A percentile compares a stretch with the other conserved stretches of the same genome.
phyloP scores from a whole-genome alignment of 305 asterid genomes.

The Solanum hybrid region DNA sequence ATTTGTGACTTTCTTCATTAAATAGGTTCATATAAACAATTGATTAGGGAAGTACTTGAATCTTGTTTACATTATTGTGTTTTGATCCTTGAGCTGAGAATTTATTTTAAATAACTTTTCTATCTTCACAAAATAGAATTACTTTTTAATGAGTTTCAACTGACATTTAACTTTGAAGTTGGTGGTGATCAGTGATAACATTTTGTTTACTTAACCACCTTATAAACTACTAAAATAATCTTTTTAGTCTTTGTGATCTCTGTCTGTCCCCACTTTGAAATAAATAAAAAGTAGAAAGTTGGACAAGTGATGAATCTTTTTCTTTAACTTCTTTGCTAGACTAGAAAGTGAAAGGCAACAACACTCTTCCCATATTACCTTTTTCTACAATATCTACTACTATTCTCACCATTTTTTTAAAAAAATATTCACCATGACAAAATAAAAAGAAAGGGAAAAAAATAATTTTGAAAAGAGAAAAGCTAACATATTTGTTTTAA shows the following conservation, averaged over 20 bases:
- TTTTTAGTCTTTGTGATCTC: not conserved
- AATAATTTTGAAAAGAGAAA: too few relatives aligned
- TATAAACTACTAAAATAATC: not conserved
- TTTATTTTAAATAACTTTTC: not conserved
- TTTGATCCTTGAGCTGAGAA: accelerated
- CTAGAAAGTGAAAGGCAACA: constrained; percentile 14
- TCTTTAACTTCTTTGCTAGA: not conserved
- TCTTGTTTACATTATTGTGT: not conserved
- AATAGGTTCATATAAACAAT: not conserved
- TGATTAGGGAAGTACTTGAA: not conserved
- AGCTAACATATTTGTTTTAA: not conserved
- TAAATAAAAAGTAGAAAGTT: not conserved
- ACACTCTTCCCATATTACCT: not conserved
- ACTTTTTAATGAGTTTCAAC: not conserved
- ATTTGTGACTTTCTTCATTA: not conserved
- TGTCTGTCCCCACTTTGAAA: not conserved
- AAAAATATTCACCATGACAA: not conserved
- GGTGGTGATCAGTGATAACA: not conserved
- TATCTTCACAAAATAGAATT: not conserved
- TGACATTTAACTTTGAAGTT: constrained; percentile 4
- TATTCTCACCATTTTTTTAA: not conserved
- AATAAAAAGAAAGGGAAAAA: not conserved
- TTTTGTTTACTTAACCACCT: not conserved
- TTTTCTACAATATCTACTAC: not conserved
- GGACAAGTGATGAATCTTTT: not conserved